These are phyloP conservation scores for Leucocoprinus leucothites DNA, from an alignment of 768 basidiomycete genomes.

Conservation along the genomic window DNA sequence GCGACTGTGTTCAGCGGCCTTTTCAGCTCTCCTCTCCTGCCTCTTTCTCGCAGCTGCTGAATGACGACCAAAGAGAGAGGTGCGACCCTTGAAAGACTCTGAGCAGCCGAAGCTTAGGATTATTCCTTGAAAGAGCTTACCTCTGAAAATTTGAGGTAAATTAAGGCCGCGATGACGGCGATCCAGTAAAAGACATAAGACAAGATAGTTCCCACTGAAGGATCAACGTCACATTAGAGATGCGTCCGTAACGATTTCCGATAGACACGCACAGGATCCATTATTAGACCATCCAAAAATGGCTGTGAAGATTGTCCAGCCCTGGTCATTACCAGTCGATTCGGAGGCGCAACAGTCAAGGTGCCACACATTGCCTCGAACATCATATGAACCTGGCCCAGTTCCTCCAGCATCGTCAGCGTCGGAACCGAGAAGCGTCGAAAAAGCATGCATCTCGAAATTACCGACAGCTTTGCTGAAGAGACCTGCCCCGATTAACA, in stretches of 20 bases:
- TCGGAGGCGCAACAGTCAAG: slow-evolving; percentile 76
- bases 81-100: slow-evolving; percentile 48
- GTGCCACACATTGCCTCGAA: slow-evolving; percentile 86
- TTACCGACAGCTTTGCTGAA: slow-evolving; percentile 76
- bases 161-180: slow-evolving; percentile 64
- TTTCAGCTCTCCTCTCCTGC: neutral
- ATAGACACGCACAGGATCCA: slow-evolving; percentile 52
- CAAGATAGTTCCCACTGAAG: slow-evolving; percentile 70
- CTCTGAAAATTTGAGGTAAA: slow-evolving; percentile 65
- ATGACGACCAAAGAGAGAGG: slow-evolving; percentile 51
- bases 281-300: slow-evolving; percentile 89
- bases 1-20: neutral
- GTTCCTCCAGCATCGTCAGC: slow-evolving; percentile 64
- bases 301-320: slow-evolving; percentile 83
- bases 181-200: slow-evolving; percentile 94
- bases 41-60: slow-evolving; percentile 39
- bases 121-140: slow-evolving; percentile 22
- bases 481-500: slow-evolving; percentile 93
- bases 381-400: slow-evolving; percentile 83
- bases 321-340: slow-evolving; percentile 37
- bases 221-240: neutral
- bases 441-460: slow-evolving; percentile 70
- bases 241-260: neutral
- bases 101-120: no score
- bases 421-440: slow-evolving; percentile 65